Base-by-base conservation (phyloP, 495 filamentous ascomycete species). In the Delitschia confertaspora region DNA sequence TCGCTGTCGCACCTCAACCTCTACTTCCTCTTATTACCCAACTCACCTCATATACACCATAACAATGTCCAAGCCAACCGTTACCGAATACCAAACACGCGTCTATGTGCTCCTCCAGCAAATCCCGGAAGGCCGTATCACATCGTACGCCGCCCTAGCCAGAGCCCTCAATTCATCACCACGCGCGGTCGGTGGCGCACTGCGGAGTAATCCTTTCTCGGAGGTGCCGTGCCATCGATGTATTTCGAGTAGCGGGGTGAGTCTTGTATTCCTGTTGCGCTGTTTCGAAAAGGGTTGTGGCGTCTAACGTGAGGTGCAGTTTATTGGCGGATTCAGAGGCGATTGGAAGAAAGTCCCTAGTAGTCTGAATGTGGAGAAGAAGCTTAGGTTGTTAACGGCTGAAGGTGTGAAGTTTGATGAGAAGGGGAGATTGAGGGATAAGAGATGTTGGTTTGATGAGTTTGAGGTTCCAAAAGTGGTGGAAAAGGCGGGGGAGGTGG, bases 121-220 rank as follows among this genome's bases (percentile, higher is more conserved):
- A 53, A 79, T 89, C 38, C 84, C 85, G 0, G 57, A 62, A 4
- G 85, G 85, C 10, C 67, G 65, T 38, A 78, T 85, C 58, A 80
- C 78, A 8, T 83, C 83, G 2, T 89, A 93, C 68, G 76, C 74
- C 13, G 71, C 79, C 1, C 63, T 93, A 22, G 73, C 85, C 0
- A 65, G 70, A 18, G 70, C 79, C 17, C 69, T 91, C 1, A 57
- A 64, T 10, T 83, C 80, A 3, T 85, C 81, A 7, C 80, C 86
- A 19, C 71, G 86, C 1, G 86, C 86, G 2, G 79, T 93, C 2
- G 86, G 86, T 8, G 83, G 80, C 45, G 85, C 85, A 0, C 73
- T 85, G 57, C 71, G 83, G n/a, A 60, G 55, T 26, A 68, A 68
- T 42, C 63, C 65, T 4, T 68, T 68, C 38, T 61, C 63, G 24